Percentiles rank a stretch among this genome's conserved stretches.
phyloP scores from a whole-genome alignment of 805 yeast species.

The Vanderwaltozyma verrucispora region DNA sequence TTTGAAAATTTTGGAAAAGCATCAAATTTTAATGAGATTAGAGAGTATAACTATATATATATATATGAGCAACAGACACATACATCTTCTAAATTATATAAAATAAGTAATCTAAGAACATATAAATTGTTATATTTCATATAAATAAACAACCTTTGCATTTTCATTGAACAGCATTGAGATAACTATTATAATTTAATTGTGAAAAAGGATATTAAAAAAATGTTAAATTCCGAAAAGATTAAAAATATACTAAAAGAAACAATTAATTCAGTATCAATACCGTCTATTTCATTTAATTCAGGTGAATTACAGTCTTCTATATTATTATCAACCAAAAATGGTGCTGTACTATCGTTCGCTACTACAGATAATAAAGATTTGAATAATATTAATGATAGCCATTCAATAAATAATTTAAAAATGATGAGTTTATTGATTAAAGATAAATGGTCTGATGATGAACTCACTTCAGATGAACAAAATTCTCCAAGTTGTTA shows the following conservation, averaged over 20 bases:
- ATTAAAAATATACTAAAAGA: slow-evolving; percentile 12
- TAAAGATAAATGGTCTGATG: slow-evolving; percentile 28
- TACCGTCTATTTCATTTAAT: slow-evolving; percentile 9
- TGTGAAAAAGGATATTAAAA: no score
- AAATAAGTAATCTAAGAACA: no score
- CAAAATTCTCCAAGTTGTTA: slow-evolving; percentile 11
- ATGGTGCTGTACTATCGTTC: slow-evolving; percentile 25
- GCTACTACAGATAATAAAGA: slow-evolving; percentile 8
- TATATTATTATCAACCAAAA: slow-evolving; percentile 14
- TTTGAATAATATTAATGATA: background rate
- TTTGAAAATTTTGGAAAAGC: no score
- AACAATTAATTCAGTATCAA: slow-evolving; percentile 13
- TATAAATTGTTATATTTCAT: no score
- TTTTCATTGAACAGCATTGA: no score
- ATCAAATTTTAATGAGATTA: no score
- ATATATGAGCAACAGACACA: no score
- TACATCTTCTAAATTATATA: no score
- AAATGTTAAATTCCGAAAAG: slow-evolving; percentile 19
- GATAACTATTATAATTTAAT: no score
- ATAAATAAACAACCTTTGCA: no score
- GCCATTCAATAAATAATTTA: slow-evolving; percentile 17
- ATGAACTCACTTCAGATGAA: slow-evolving; percentile 11
- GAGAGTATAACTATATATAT: no score
- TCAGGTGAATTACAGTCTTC: slow-evolving; percentile 19
- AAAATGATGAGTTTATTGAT: slow-evolving; percentile 26